A percentile compares a stretch with the other conserved stretches of the same genome.
Conservation (phyloP, 1,284 basidiomycete genomes). For the Fomitiporia mediterranea region DNA sequence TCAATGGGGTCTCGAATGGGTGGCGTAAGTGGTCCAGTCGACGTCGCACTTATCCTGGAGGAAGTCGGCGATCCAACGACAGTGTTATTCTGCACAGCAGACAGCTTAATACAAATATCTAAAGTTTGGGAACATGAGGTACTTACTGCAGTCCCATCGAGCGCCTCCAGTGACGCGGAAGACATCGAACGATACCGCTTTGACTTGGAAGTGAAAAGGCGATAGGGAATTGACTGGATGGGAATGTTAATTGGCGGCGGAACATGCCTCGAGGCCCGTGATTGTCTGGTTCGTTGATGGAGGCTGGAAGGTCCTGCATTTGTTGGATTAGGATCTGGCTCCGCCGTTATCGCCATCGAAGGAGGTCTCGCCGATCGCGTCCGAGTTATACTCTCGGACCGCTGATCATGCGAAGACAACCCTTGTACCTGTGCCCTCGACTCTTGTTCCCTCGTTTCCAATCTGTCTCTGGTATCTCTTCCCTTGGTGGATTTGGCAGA, state of each 20-base stretch:
- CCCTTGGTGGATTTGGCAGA: constrained; percentile 31
- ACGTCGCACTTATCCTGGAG: constrained; percentile 52
- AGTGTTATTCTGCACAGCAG: constrained; percentile 50
- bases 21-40: constrained; percentile 51
- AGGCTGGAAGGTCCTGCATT: constrained; percentile 1
- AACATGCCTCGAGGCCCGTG: constrained; percentile 27
- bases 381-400: constrained; percentile 15
- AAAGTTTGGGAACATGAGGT: not conserved
- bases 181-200: constrained; percentile 64
- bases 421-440: constrained; percentile 22
- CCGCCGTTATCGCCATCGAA: not conserved
- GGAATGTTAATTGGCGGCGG: constrained; percentile 30
- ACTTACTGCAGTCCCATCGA: constrained; percentile 70
- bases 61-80: constrained; percentile 69
- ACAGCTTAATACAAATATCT: constrained; percentile 19
- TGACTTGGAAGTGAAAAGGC: constrained; percentile 57
- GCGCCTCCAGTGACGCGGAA: constrained; percentile 67
- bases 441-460: constrained; percentile 21
- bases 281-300: not conserved
- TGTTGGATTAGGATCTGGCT: not conserved
- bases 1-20: constrained; percentile 54
- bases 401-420: constrained; percentile 23
- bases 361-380: constrained; percentile 4
- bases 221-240: constrained; percentile 37
- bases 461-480: constrained; percentile 21